Conservation (phyloP, 1,284 basidiomycete species). For the Pyrrhoderma noxium region DNA sequence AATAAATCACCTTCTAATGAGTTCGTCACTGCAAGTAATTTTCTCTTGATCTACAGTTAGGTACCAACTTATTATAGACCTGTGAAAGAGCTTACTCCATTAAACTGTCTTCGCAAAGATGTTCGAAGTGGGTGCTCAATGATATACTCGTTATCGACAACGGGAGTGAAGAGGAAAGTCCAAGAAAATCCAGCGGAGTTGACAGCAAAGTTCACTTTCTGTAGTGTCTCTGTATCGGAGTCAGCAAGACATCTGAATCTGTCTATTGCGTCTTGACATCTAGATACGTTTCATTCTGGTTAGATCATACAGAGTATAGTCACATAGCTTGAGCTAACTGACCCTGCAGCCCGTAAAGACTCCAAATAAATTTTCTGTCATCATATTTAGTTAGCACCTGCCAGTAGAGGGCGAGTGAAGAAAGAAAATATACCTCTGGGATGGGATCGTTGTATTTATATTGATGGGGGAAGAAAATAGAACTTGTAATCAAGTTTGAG, state of each 20-base stretch:
- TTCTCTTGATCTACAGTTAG: constrained; percentile 21
- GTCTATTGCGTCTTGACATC: constrained; percentile 30
- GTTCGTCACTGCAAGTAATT: constrained; percentile 32
- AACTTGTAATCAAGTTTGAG: constrained; percentile 19
- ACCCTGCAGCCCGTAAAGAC: background rate
- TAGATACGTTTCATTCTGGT: constrained; percentile 31
- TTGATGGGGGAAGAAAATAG: constrained; percentile 20
- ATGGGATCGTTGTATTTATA: constrained; percentile 19
- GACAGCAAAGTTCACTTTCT: constrained; percentile 31
- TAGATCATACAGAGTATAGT: too few relatives aligned
- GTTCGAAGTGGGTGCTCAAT: constrained; percentile 34
- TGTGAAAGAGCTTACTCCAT: constrained; percentile 13
- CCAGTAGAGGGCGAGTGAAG: background rate
- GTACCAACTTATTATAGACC: too few relatives aligned
- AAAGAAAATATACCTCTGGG: constrained; percentile 14
- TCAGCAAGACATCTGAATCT: constrained; percentile 32
- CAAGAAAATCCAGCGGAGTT: constrained; percentile 32
- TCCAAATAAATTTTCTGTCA: constrained; percentile 4
- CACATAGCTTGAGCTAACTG: background rate
- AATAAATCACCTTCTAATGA: constrained; percentile 34
- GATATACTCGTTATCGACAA: constrained; percentile 41
- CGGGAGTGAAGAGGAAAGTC: constrained; percentile 35
- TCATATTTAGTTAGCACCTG: background rate
- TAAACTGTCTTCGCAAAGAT: constrained; percentile 21
- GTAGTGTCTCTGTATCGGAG: constrained; percentile 26